A percentile compares a stretch with the other conserved stretches of the same genome.
Evolutionary conservation across 352 stramenopile species (phyloP).

Genomic region (Pythium sukuiense): DNA sequence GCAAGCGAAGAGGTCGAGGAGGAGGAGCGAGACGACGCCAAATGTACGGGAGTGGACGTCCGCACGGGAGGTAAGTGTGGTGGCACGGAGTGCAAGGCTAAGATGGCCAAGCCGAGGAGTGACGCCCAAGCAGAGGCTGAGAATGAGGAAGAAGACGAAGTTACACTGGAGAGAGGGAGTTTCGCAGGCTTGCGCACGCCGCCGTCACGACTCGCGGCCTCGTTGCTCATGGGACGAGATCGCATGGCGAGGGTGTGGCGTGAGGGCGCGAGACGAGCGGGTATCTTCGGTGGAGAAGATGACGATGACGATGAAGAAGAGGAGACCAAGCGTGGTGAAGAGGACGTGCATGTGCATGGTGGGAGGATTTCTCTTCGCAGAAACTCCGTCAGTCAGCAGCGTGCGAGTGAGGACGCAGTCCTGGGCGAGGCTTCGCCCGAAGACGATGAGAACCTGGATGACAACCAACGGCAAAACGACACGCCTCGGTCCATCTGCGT

Average conservation of each 20-base stretch:
- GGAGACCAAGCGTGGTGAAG: conserved; percentile 4
- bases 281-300: not conserved
- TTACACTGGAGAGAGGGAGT: not conserved
- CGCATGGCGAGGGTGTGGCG: conserved; percentile 4
- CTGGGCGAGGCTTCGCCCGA: not conserved
- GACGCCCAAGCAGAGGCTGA: not conserved
- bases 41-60: not conserved
- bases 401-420: not conserved
- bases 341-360: not conserved
- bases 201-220: not conserved
- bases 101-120: not conserved
- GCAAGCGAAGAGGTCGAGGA: not conserved
- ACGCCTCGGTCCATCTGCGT: conserved; percentile 17
- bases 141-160: not conserved
- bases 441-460: not conserved
- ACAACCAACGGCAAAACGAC: conserved; percentile 17
- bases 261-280: not conserved
- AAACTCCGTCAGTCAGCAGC: not conserved
- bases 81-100: not conserved
- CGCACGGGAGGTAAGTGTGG: not conserved
- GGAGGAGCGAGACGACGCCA: not conserved
- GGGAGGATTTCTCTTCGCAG: not conserved
- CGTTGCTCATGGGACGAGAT: conserved; percentile 1
- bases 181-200: not conserved
- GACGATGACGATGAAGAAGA: not conserved